Percentiles rank a stretch among this genome's conserved stretches.
Evolutionary conservation across 2,329 filamentous ascomycete genomes (phyloP).

Genomic region (Trichoderma afroharzianum): DNA sequence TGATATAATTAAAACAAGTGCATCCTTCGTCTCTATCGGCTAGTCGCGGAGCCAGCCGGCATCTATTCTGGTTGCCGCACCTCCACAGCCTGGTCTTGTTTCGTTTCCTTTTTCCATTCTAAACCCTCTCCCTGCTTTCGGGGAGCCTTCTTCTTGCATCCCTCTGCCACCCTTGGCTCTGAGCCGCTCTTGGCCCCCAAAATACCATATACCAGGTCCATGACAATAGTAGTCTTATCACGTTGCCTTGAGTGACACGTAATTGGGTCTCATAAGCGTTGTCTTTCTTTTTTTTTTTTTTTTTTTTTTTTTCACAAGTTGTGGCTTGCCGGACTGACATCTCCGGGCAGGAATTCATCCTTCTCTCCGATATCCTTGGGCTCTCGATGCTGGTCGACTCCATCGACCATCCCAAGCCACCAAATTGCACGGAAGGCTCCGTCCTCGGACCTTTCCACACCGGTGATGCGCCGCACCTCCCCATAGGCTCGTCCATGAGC

Average conservation of each 20-base stretch:
- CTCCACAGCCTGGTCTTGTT: background rate
- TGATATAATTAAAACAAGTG: too few relatives aligned
- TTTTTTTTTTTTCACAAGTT: background rate
- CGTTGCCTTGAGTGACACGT: background rate
- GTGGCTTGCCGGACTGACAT: background rate
- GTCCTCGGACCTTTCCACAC: constrained; percentile 81
- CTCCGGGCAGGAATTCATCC: constrained; percentile 61
- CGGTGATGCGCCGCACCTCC: constrained; percentile 57
- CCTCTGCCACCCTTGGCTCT: background rate
- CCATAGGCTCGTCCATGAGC: constrained; percentile 56
- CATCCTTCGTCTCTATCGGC: background rate
- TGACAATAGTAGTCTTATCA: background rate
- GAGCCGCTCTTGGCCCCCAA: background rate
- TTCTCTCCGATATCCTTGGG: constrained; percentile 70
- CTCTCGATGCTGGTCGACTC: constrained; percentile 71
- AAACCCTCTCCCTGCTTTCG: background rate
- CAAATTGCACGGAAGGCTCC: constrained; percentile 65
- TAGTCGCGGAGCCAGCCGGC: background rate
- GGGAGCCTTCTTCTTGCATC: background rate
- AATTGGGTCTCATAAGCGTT: background rate
- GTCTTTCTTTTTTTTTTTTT: background rate
- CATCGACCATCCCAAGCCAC: constrained; percentile 73
- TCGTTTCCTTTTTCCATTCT: background rate
- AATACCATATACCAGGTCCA: background rate
- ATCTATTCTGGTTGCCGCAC: background rate